Base-by-base conservation (phyloP, 1,284 basidiomycete species). In the Trametes versicolor region DNA sequence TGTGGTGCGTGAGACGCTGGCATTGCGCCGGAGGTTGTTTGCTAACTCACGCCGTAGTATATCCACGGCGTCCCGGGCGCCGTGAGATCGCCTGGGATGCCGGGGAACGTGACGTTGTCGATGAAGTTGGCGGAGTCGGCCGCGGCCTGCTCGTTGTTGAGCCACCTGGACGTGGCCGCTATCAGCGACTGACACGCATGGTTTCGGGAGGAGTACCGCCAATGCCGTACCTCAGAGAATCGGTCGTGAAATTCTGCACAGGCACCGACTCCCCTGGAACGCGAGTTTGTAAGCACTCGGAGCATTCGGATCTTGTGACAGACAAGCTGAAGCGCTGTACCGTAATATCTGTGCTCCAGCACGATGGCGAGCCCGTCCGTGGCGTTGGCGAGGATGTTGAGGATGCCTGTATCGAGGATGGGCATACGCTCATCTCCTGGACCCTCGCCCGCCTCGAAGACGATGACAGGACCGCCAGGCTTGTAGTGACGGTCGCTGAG, bases 61-160 rank as follows among this genome's bases (percentile, higher is more conserved):
- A 99, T 95, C 92, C 96, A 97, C 4, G 94, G 93, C 0, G 91
- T 90, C 36, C 78, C 82, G 10, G 85, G 87, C 4, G 89, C 86
- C 4, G 89, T 89, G 63, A 94, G 73, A 66, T 91, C 84, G 63
- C 91, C 86, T 3, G 88, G 80, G 36, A 96, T 85, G 2, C 90
- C 90, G 1, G 85, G 78, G 62, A 97, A 91, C 68, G 89, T 84
- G 75, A 98, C 88, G 65, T 90, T 86, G 13, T 85, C 81, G 83
- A 98, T 95, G 75, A 99, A 98, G 76, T 92, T 87, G 2, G 95
- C 96, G 58, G 93, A 95, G 80, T 99, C 97, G n/a, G 94, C 91
- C 1, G 94, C 87, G 1, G 95, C 85, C 77, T 98, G 96, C 36
- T 86, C 90, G 70, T 98, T 98, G 75, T 90, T 94, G 58, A 99